Evolutionary conservation across 2,329 filamentous ascomycete genomes (phyloP).

Genomic region (Stemphylium lycopersici): DNA sequence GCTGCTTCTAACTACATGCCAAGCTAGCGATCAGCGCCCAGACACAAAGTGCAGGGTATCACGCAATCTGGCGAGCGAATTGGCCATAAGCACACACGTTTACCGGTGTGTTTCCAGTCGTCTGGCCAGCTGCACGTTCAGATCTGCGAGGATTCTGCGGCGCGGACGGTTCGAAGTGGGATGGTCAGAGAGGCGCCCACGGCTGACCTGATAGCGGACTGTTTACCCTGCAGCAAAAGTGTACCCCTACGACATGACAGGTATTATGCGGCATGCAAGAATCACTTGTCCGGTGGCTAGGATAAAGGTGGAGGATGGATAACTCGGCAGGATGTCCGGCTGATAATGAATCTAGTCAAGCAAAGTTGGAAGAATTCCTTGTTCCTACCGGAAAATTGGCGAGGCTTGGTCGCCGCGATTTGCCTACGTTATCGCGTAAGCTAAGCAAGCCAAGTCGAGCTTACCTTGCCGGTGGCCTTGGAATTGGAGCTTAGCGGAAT

Average conservation of each 20-base stretch:
- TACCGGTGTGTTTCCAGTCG: background rate
- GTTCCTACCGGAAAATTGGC: conserved; percentile 2
- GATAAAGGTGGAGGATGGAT: background rate
- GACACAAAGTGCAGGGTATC: background rate
- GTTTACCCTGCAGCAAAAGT: background rate
- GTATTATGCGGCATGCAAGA: background rate
- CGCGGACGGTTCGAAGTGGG: background rate
- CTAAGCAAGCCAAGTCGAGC: conserved; percentile 17
- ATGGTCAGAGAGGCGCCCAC: background rate
- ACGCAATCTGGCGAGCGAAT: conserved; percentile 7
- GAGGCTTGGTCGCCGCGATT: conserved; percentile 9
- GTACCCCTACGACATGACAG: background rate
- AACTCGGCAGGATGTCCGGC: background rate
- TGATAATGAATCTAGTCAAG: background rate
- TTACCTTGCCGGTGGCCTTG: conserved; percentile 8
- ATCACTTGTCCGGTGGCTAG: background rate
- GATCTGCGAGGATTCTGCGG: background rate
- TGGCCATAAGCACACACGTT: background rate
- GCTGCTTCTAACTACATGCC: background rate
- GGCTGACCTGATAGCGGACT: background rate
- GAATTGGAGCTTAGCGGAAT: conserved; percentile 6
- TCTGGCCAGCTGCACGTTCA: background rate
- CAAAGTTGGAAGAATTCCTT: background rate
- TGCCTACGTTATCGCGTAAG: conserved; percentile 6
- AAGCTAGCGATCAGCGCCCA: background rate